Evolutionary conservation across 805 yeast genomes (phyloP).

Genomic region (Brettanomyces nanus): DNA sequence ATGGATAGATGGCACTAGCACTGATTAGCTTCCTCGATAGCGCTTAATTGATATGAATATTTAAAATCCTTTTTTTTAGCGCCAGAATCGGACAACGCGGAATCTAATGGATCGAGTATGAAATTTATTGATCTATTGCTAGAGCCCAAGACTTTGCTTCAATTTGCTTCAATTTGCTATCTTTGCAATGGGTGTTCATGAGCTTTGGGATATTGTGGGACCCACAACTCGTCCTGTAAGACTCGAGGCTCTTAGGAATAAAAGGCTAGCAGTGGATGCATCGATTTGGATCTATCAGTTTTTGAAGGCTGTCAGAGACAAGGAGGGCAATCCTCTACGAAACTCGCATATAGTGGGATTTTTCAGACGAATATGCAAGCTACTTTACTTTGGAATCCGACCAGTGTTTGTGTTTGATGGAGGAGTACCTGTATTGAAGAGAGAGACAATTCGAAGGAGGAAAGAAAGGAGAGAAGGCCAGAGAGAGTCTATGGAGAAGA

Average conservation of each 20-base stretch:
- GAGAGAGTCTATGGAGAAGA: slow-evolving; percentile 55
- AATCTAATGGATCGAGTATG: too few species aligned
- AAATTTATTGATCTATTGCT: too few species aligned
- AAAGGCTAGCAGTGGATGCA: slow-evolving; percentile 88
- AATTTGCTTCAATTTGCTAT: background rate
- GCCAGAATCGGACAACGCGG: too few species aligned
- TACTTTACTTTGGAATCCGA: slow-evolving; percentile 74
- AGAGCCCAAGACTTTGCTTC: too few species aligned
- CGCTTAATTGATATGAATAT: too few species aligned
- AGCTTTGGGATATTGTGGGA: slow-evolving; percentile 86
- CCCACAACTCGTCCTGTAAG: slow-evolving; percentile 88
- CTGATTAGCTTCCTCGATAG: too few species aligned
- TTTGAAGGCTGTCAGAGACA: slow-evolving; percentile 85
- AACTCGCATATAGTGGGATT: slow-evolving; percentile 94
- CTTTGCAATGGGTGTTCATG: slow-evolving; percentile 81
- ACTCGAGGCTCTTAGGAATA: slow-evolving; percentile 73
- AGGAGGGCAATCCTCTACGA: slow-evolving; percentile 66
- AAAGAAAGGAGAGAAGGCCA: slow-evolving; percentile 68
- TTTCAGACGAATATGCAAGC: slow-evolving; percentile 85
- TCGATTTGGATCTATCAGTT: slow-evolving; percentile 98
- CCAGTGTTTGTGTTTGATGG: slow-evolving; percentile 96
- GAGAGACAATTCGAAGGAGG: slow-evolving; percentile 67
- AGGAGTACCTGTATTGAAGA: slow-evolving; percentile 80
- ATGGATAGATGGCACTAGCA: too few species aligned
- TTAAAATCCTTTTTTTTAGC: too few species aligned